These are phyloP conservation scores for Urochloa ruziziensis DNA, from an alignment of 176 grass and related monocot species.

Conservation along the genomic window DNA sequence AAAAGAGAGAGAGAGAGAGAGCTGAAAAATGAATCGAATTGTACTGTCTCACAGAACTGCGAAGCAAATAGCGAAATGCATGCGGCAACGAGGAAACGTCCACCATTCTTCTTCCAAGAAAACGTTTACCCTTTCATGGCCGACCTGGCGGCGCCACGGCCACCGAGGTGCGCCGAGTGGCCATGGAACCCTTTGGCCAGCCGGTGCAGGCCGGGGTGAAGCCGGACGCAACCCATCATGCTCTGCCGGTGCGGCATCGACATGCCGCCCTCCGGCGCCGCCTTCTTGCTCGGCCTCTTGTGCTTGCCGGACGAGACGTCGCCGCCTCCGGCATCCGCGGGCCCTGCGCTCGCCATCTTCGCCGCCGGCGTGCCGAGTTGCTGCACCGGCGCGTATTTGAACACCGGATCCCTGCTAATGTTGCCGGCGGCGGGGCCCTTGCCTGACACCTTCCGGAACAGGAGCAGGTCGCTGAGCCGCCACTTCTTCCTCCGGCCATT, in stretches of 20 bases:
- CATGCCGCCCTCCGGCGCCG: neutral
- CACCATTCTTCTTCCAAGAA: neutral
- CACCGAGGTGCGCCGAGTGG: conserved; percentile 42
- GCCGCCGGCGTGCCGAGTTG: conserved; percentile 8
- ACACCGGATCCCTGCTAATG: conserved; percentile 57
- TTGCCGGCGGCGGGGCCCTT: conserved; percentile 28
- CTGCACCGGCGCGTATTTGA: conserved; percentile 54
- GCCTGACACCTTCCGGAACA: conserved; percentile 66
- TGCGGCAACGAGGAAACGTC: neutral
- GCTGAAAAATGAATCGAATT: conserved; percentile 17
- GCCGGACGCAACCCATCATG: conserved; percentile 56
- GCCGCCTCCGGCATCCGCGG: too few species aligned
- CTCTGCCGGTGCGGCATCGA: conserved; percentile 21
- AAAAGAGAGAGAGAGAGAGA: too few species aligned
- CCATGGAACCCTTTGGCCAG: conserved; percentile 51
- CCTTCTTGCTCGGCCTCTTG: conserved; percentile 46
- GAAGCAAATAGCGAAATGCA: neutral
- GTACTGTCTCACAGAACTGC: neutral
- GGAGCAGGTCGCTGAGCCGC: conserved; percentile 79
- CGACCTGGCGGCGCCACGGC: conserved; percentile 24
- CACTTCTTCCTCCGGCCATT: conserved; percentile 62
- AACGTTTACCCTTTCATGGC: conserved; percentile 30
- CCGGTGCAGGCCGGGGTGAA: conserved; percentile 57
- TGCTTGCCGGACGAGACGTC: conserved; percentile 25
- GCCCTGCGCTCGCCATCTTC: conserved; percentile 19